phyloP scores from a whole-genome alignment of 257 asterid species.

The Solanum lignicaule region DNA sequence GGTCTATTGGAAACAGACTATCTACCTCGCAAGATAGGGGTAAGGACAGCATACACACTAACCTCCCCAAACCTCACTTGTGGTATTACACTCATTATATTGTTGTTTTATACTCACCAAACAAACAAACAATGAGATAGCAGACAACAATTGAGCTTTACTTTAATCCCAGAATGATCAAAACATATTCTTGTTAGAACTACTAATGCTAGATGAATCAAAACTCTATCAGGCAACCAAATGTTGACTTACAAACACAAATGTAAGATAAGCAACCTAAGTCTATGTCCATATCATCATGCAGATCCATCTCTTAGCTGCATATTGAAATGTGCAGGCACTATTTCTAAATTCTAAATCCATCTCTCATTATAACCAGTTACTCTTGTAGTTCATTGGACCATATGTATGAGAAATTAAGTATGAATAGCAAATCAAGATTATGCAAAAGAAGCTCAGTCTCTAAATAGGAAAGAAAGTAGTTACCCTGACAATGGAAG shows the following conservation, averaged over 20 bases:
- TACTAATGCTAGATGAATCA: background rate
- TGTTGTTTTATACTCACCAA: background rate
- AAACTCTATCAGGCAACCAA: background rate
- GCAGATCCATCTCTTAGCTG: background rate
- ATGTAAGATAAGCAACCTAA: background rate
- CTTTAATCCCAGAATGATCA: background rate
- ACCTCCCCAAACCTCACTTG: background rate
- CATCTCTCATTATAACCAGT: background rate
- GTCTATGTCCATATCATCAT: background rate
- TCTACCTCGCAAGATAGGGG: background rate
- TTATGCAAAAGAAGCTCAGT: background rate
- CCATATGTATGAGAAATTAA: background rate
- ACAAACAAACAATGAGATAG: background rate
- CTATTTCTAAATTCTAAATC: background rate
- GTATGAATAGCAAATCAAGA: background rate
- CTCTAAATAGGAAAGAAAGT: background rate
- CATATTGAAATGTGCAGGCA: background rate
- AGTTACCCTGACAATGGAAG: constrained; percentile 51
- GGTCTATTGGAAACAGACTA: background rate
- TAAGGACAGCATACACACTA: background rate
- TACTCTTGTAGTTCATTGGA: background rate
- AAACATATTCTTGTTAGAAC: background rate
- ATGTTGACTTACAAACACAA: background rate
- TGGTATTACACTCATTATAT: background rate
- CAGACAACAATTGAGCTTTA: background rate